Percentiles rank a stretch among this genome's conserved stretches.
Conservation (phyloP, 257 asterid genomes). For the Nicotiana knightiana region DNA sequence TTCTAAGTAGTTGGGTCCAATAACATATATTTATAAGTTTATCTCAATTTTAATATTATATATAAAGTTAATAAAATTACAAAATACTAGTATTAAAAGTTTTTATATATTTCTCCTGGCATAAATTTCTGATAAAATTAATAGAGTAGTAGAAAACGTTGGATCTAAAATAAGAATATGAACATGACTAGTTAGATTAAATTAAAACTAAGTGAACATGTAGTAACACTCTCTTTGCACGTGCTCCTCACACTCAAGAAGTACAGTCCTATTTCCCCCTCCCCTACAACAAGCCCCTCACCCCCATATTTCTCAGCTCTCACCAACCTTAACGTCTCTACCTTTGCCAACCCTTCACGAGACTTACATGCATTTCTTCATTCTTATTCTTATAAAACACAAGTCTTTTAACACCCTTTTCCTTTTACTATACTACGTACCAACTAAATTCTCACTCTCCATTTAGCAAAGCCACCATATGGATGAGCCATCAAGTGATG, state of each 20-base stretch:
- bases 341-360: conserved; percentile 63
- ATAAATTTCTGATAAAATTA: no score
- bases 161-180: no score
- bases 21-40: no score
- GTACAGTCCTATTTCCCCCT: background rate
- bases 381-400: conserved; percentile 25
- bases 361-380: conserved; percentile 53
- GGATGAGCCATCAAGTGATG: conserved; percentile 36
- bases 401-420: background rate
- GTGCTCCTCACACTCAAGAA: conserved; percentile 47
- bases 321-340: conserved; percentile 22
- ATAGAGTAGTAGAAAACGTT: no score
- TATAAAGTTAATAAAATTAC: no score
- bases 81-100: no score
- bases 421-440: background rate
- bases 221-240: conserved; percentile 75
- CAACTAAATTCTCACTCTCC: background rate
- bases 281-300: background rate
- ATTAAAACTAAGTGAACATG: no score
- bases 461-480: conserved; percentile 22
- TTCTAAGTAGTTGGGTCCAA: no score
- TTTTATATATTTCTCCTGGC: no score
- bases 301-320: background rate
- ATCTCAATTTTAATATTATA: no score
- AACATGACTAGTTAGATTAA: no score